Base-by-base conservation (phyloP, 495 filamentous ascomycete species). In the Penicillium maclennaniae region DNA sequence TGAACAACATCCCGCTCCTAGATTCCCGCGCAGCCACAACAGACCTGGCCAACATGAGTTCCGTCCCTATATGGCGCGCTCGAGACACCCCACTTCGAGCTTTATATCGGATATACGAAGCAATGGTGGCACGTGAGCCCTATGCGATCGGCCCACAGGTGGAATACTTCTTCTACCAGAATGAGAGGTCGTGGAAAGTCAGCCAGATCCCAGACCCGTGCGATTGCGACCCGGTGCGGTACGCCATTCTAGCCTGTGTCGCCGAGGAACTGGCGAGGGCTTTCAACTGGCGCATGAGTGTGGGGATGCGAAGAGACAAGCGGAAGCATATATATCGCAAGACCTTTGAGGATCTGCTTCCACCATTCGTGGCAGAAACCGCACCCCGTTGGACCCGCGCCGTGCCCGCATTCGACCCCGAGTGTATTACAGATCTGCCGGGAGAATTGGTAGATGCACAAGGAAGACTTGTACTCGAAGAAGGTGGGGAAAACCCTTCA, bases 61-160 rank as follows among this genome's bases (percentile, higher is more conserved):
- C 43, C 10, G 62, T 73, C n/a, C 69, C 71, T 0, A 49, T 75
- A 37, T 74, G 66, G 62, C 55, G 62, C 17, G 51, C 55, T 50
- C 59, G 69, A 6, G 70, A 75, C 39, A 76, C 72, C 0, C 69
- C 68, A 1, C 51, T 73, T 4, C 63, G 72, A 14, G 68, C 65
- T 2, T 36, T 74, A 8, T 76, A 75, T 53, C 69, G 72, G 3
- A 51, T 75, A 9, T 75, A 75, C 21, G 72, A 75, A 39, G 45
- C 58, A 6, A 51, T 66, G 12, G 51, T 63, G 4, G 60, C 71
- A 8, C 54, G 62, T 12, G 45, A 52, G 1, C 66, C 65, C 34
- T 51, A 27, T 16, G 41, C 59, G 10, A 59, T 71, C 25, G 66
- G 67, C 6, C 56, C 44, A 15, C 70, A 76, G 45, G 60, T 56